These are phyloP conservation scores for Lipomyces chichibuensis DNA, from an alignment of 805 yeast species.

Conservation along the genomic window DNA sequence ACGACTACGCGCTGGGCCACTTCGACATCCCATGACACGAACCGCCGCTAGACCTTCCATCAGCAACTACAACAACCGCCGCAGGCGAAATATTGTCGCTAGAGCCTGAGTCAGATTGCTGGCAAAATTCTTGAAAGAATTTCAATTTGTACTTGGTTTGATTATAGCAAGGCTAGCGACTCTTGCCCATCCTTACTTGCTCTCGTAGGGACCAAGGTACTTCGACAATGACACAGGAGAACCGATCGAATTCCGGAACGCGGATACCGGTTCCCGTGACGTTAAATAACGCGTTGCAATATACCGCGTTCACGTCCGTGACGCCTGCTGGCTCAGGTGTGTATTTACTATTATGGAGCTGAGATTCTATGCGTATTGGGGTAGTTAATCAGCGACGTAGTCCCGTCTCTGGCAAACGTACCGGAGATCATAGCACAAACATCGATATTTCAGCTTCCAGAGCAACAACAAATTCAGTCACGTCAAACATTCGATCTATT, in stretches of 20 bases:
- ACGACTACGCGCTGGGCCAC: background rate
- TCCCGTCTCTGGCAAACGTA: background rate
- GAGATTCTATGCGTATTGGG: background rate
- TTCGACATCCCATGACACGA: background rate
- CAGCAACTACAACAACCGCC: background rate
- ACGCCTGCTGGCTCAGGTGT: constrained; percentile 27
- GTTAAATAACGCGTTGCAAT: constrained; percentile 23
- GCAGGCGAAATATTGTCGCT: background rate
- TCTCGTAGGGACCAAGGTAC: background rate
- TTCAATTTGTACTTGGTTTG: too few species aligned
- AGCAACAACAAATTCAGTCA: constrained; percentile 21
- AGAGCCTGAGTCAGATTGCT: background rate
- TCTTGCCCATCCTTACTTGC: background rate
- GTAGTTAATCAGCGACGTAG: constrained; percentile 1
- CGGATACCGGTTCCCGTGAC: constrained; percentile 12
- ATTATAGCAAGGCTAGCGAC: background rate
- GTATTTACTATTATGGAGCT: background rate
- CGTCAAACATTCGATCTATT: constrained; percentile 14
- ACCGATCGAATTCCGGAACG: background rate
- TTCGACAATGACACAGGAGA: background rate
- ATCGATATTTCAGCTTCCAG: constrained; percentile 26
- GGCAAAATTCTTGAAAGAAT: too few species aligned
- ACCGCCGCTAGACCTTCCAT: background rate
- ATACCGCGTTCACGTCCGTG: constrained; percentile 27
- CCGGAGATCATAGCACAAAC: constrained; percentile 20